Evolutionary conservation across 768 basidiomycete species (phyloP).

Genomic region (Mrakia blollopis): DNA sequence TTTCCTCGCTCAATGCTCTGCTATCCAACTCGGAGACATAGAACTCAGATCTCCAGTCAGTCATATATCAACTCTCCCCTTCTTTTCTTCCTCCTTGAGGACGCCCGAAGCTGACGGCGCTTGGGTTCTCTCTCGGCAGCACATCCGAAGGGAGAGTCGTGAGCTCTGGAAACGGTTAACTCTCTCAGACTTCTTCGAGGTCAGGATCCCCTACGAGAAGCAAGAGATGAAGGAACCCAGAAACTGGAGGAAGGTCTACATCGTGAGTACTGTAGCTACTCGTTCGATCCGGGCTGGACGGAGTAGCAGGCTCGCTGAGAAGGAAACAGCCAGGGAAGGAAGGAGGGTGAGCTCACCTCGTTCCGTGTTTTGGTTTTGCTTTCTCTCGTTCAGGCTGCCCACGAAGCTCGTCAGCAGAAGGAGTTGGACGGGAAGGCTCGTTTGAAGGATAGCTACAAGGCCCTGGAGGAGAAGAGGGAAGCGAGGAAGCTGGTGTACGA

Average conservation of each 20-base stretch:
- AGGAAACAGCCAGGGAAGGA: no score
- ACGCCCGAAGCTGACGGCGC: no score
- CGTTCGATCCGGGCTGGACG: background rate
- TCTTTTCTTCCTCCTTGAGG: background rate
- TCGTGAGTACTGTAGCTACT: background rate
- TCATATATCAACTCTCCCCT: background rate
- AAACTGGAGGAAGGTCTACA: conserved; percentile 29
- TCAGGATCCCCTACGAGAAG: conserved; percentile 30
- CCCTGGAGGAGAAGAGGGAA: conserved; percentile 8
- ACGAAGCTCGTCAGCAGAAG: conserved; percentile 24
- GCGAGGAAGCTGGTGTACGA: conserved; percentile 22
- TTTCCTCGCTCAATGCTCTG: conserved; percentile 19
- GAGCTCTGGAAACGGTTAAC: conserved; percentile 25
- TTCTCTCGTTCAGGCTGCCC: conserved; percentile 1
- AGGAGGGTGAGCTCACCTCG: background rate
- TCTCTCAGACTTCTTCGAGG: conserved; percentile 27
- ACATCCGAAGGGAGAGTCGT: conserved; percentile 16
- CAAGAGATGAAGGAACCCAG: conserved; percentile 18
- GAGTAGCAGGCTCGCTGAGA: no score
- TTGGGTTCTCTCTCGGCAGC: background rate
- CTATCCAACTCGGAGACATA: conserved; percentile 21
- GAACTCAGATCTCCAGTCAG: conserved; percentile 25
- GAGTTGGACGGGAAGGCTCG: conserved; percentile 8
- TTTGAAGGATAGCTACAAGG: conserved; percentile 18
- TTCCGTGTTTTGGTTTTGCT: background rate